A percentile compares a stretch with the other conserved stretches of the same genome.
Conservation (phyloP, 164 flowering plant species). For the Umbellularia californica region DNA sequence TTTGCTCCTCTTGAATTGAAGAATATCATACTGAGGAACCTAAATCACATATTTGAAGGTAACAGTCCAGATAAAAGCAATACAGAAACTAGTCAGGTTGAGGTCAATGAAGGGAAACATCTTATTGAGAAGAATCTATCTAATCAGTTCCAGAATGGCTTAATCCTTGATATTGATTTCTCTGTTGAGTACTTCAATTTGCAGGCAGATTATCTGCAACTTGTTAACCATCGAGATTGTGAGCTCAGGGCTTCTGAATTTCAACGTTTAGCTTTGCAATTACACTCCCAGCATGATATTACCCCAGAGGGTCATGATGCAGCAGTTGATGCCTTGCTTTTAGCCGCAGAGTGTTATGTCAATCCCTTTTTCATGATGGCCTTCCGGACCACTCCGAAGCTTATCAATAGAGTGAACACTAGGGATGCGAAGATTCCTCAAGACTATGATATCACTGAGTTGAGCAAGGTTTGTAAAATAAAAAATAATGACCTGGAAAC, state of each 20-base stretch:
- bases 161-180: conserved; percentile 43
- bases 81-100: conserved; percentile 25
- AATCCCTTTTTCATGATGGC: conserved; percentile 73
- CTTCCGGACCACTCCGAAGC: conserved; percentile 27
- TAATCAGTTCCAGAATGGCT: conserved; percentile 20
- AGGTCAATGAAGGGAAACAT: conserved; percentile 32
- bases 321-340: conserved; percentile 81
- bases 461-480: conserved; percentile 30
- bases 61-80: conserved; percentile 22
- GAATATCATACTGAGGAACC: conserved; percentile 33
- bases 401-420: conserved; percentile 20
- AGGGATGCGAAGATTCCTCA: conserved; percentile 15
- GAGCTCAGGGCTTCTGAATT: conserved; percentile 83
- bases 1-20: conserved; percentile 74
- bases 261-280: conserved; percentile 62
- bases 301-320: conserved; percentile 73
- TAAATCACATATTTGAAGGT: conserved; percentile 20
- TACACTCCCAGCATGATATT: conserved; percentile 54
- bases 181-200: conserved; percentile 48
- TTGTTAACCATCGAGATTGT: conserved; percentile 58
- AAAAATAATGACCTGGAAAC: conserved; percentile 37
- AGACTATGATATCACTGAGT: conserved; percentile 26
- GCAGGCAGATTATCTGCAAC: conserved; percentile 74
- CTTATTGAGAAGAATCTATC: conserved; percentile 18
- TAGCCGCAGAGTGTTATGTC: conserved; percentile 89